phyloP scores from a whole-genome alignment of 148 eudicot genomes.

The Fallopia convolvulus region DNA sequence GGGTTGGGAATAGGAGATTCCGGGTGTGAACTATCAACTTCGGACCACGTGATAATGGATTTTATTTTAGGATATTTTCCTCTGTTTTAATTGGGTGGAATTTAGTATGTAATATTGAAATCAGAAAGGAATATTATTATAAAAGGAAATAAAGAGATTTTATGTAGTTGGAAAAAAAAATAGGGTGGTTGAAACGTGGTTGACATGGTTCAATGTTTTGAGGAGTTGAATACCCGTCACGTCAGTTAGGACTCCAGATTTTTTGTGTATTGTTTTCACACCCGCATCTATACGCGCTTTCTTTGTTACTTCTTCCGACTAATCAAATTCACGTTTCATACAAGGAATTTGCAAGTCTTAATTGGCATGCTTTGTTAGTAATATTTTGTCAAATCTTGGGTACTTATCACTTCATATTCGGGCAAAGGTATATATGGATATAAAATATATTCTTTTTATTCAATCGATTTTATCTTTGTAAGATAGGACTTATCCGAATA shows the following conservation, averaged over 20 bases:
- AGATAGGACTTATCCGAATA: too few relatives aligned
- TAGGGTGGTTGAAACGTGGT: constrained; percentile 9
- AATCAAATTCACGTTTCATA: neutral
- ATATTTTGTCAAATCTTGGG: neutral
- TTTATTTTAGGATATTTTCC: neutral
- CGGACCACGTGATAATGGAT: neutral
- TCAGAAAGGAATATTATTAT: neutral
- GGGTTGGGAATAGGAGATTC: neutral
- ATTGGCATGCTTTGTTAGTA: neutral
- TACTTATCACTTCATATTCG: neutral
- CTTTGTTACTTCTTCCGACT: neutral
- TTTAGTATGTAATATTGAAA: neutral
- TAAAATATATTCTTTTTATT: too few relatives aligned
- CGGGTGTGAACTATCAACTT: neutral
- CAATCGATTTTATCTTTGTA: neutral
- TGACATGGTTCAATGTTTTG: constrained; percentile 11
- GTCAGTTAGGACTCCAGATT: neutral
- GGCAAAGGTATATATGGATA: neutral
- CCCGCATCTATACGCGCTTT: neutral
- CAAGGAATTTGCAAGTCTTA: neutral
- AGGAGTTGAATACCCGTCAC: neutral
- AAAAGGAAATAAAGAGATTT: neutral
- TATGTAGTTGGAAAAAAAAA: neutral
- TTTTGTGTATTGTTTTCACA: neutral
- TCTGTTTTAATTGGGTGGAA: neutral